phyloP scores from a whole-genome alignment of 2,329 filamentous ascomycete species.

The Botrytis paeoniae region DNA sequence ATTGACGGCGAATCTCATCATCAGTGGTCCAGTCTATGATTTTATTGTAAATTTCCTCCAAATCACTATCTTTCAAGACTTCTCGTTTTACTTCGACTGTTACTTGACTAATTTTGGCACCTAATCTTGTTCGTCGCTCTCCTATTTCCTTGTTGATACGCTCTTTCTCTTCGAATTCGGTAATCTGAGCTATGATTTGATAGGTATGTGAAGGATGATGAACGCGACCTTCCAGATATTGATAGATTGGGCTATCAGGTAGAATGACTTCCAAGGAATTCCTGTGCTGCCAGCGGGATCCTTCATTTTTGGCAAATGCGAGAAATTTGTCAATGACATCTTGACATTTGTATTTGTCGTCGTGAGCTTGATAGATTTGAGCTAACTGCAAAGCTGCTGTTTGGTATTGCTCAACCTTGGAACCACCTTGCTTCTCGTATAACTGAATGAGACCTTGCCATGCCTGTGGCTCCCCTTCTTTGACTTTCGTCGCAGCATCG shows the following conservation, averaged over 20 bases:
- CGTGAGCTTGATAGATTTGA: constrained; percentile 66
- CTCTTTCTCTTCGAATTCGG: constrained; percentile 83
- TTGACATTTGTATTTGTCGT: constrained; percentile 61
- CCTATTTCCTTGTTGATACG: constrained; percentile 87
- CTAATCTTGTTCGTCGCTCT: constrained; percentile 81
- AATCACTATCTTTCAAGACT: constrained; percentile 68
- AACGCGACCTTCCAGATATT: constrained; percentile 77
- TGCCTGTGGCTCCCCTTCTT: constrained; percentile 73
- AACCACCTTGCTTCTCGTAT: constrained; percentile 72
- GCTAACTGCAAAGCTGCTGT: constrained; percentile 71
- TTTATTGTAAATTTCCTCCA: constrained; percentile 78
- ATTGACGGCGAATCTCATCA: constrained; percentile 76
- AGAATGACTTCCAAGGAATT: constrained; percentile 73
- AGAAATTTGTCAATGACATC: constrained; percentile 77
- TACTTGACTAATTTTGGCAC: constrained; percentile 78
- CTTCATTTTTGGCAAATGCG: constrained; percentile 68
- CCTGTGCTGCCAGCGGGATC: constrained; percentile 70
- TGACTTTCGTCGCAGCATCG: constrained; percentile 65
- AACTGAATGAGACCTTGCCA: constrained; percentile 88
- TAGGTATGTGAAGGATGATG: constrained; percentile 79
- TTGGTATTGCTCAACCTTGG: constrained; percentile 71
- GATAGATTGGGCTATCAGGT: constrained; percentile 77
- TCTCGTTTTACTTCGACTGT: constrained; percentile 85
- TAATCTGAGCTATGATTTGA: constrained; percentile 75
- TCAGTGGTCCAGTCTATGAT: constrained; percentile 89